Evolutionary conservation across 495 filamentous ascomycete species (phyloP), one percentile per base, ranked within the genome.

Genomic region (Rhypophila decipiens): DNA sequence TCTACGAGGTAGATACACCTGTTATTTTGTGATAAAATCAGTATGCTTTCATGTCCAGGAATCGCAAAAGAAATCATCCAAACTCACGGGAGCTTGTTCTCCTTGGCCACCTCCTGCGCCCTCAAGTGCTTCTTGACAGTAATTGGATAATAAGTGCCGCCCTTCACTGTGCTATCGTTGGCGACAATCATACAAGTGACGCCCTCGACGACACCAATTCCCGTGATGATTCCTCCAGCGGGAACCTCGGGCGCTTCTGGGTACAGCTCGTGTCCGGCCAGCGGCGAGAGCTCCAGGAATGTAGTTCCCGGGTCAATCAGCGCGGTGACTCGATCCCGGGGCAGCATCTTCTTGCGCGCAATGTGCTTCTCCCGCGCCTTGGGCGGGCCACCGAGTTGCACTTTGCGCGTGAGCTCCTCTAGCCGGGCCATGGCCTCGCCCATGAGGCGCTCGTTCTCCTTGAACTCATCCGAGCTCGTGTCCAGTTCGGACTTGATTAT

Each of bases 61-160:
- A 9, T 24, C 1, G 20, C 50, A 29, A 13, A 11, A 17, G 33
- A 39, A 15, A n/a, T n/a, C n/a, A n/a, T n/a, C n/a, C n/a, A 21
- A 24, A 67, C 73, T 56, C 57, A 79, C 75, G 76, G 76, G 9
- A 70, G 60, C 48, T 80, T 81, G 59, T 97, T 98, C 65, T 97
- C 86, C 51, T 87, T 78, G 2, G 93, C 93, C 46, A 97, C 85
- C 20, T 81, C 84, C 65, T 98, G 93, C 19, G 93, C 93, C 46
- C 93, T 82, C 12, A 97, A 74, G 68, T 97, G 94, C 70, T 98
- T 98, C 72, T 96, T 96, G 24, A 98, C 90, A 2, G 93, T 98
- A 43, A 98, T 90, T 1, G 93, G 93, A 65, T 90, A 97, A 69
- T 98, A 98, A 2, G 94, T 96, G 39, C 93, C 93, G n/a, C 94